Evolutionary conservation across 2,329 filamentous ascomycete species (phyloP), one percentile per base, ranked within the genome.

Genomic region (Clarireedia hainanense): DNA sequence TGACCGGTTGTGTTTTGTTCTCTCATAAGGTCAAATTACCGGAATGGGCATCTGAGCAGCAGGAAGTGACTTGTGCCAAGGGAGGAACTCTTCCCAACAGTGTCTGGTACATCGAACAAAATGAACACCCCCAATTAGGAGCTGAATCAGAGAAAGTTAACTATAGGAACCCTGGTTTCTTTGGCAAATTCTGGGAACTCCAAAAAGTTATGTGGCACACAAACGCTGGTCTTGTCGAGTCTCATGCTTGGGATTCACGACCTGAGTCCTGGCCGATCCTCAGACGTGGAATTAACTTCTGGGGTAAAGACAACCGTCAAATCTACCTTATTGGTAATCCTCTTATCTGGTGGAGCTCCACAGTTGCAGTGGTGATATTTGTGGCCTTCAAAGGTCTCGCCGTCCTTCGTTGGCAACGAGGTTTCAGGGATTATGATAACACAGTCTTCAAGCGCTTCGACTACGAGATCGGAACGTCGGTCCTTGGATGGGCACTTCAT

Each of bases 181-280:
- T 99, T 60, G 90, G 89, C 67, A 99, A 99, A 72, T 99, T 99
- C 76, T 91, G 87, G 83, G 94, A 99, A 74, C 80, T 99, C 46
- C 91, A 99, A 70, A 86, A 88, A 72, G 94, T 99, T 61, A 99
- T 99, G 94, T 99, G 94, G 94, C 91, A 81, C 66, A 99, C 94
- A 37, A 99, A 99, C 69, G 94, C 94, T 34, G 94, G 94, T 45
- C 83, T 99, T 49, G 89, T 94, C 26, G 94, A 99, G 68, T 96
- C 91, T 17, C 94, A 99, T 69, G 90, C 91, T 52, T 99, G 95
- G 94, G 94, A 99, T 71, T 97, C 94, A 47, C 88, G 94, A 47
- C 94, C 94, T 34, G 83, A 84, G 36, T 92, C 91, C 6, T 99
- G 94, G 94, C 94, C 94, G 23, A 81, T 95, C 56, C 83, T 99